Evolutionary conservation across 768 basidiomycete species (phyloP).

Genomic region (Russula earlei): DNA sequence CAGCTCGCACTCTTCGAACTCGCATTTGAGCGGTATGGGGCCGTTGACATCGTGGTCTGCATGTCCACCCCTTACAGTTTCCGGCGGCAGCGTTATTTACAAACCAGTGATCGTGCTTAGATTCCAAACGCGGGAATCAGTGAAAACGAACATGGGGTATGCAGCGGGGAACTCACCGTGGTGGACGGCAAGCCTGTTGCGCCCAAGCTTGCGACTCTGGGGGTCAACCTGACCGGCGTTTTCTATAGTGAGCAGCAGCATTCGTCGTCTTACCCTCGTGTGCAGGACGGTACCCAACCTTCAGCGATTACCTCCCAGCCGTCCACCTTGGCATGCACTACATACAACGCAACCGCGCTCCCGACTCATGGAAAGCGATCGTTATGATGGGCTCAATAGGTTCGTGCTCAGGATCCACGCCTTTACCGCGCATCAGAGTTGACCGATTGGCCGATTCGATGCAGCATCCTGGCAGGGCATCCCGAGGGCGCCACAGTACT

Average conservation of each 20-base stretch:
- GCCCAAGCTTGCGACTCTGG: constrained; percentile 23
- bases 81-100: neutral
- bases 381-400: constrained; percentile 29
- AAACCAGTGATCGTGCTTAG: neutral
- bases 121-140: constrained; percentile 22
- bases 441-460: neutral
- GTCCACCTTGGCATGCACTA: constrained; percentile 27
- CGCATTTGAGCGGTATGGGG: constrained; percentile 22
- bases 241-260: constrained; percentile 26
- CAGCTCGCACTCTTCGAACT: constrained; percentile 27
- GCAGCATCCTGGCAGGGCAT: constrained; percentile 24
- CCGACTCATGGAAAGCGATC: constrained; percentile 23
- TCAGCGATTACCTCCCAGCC: constrained; percentile 18
- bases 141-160: neutral
- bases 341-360: constrained; percentile 19
- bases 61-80: neutral
- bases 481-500: constrained; percentile 22
- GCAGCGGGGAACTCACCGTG: constrained; percentile 1
- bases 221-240: constrained; percentile 27
- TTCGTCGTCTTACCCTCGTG: neutral
- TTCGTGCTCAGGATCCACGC: constrained; percentile 8
- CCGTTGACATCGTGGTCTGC: constrained; percentile 28
- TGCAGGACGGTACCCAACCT: neutral
- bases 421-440: neutral
- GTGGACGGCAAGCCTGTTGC: constrained; percentile 24